A percentile compares a stretch with the other conserved stretches of the same genome.
These are phyloP conservation scores for Psilocybe sp. DNA, from an alignment of 768 basidiomycete species.

Conservation along the genomic window DNA sequence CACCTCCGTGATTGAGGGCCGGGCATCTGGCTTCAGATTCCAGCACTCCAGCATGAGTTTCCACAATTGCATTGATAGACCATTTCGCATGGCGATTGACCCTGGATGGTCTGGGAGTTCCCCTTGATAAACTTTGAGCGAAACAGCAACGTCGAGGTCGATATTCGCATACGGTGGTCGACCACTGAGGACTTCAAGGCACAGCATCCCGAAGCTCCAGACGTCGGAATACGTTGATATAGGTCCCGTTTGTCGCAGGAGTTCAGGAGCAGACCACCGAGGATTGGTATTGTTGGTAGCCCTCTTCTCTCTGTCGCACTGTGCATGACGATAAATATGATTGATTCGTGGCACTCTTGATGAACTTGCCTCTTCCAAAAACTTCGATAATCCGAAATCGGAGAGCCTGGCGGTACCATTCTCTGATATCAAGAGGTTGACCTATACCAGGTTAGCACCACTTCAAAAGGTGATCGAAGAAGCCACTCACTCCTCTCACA, in stretches of 20 bases:
- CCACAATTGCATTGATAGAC: slow-evolving; percentile 41
- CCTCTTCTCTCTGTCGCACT: slow-evolving; percentile 28
- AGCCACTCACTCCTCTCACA: slow-evolving; percentile 33
- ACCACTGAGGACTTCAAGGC: slow-evolving; percentile 44
- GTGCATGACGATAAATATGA: not conserved
- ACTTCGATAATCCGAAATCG: slow-evolving; percentile 43
- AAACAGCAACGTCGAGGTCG: slow-evolving; percentile 29
- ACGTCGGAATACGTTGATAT: slow-evolving; percentile 39
- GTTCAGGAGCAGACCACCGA: slow-evolving; percentile 42
- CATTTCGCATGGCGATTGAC: slow-evolving; percentile 17
- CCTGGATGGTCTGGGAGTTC: slow-evolving; percentile 37
- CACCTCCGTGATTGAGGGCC: slow-evolving; percentile 37
- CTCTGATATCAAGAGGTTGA: slow-evolving; percentile 41
- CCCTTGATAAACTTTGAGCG: slow-evolving; percentile 31
- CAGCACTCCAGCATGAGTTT: slow-evolving; percentile 40
- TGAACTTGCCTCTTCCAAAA: slow-evolving; percentile 32
- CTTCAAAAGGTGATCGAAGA: not conserved
- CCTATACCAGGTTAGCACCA: slow-evolving; percentile 21
- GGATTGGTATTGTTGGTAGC: slow-evolving; percentile 24
- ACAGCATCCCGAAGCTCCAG: slow-evolving; percentile 49
- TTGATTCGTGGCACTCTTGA: not conserved
- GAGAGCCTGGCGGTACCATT: slow-evolving; percentile 37
- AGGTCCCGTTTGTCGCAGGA: slow-evolving; percentile 26
- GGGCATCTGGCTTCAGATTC: slow-evolving; percentile 32
- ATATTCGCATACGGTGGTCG: slow-evolving; percentile 34